Base-by-base conservation (phyloP, 2,329 filamentous ascomycete species). In the Cladosporium sp. region DNA sequence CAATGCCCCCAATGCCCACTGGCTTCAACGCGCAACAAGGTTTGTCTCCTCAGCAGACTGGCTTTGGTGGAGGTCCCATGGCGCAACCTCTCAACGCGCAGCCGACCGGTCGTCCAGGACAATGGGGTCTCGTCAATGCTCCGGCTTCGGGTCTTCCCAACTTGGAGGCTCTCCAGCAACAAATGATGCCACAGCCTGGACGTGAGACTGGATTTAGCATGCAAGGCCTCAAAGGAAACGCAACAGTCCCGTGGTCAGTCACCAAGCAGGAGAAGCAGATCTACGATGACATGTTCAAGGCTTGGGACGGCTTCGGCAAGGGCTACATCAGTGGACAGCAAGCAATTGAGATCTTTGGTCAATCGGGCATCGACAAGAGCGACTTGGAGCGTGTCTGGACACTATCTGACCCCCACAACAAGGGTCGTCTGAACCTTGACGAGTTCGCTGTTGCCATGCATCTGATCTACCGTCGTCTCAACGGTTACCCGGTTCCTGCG, bases 391-490 rank as follows among this genome's bases (percentile, higher is more conserved):
- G 90, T 36, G 89, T 98, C 60, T 99, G 95, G 95, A 98, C 95
- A 11, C 83, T 99, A 66, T 90, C 94, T 3, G 95, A 99, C 76
- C 90, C 93, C 36, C 90, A 93, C 70, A 97, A 99, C 79, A 95
- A 95, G 78, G 95, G 95, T 21, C 90, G 93, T 65, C 85, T 99
- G 34, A 93, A 99, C 74, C 87, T 98, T 74, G 95, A 99, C 76
- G 95, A 99, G 76, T 99, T 99, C 76, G 93, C 95, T 10, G 94
- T 99, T 62, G 93, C 93, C 11, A 99, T 99, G 95, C 95, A 99
- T 85, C 82, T 99, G 80, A 99, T 99, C 74, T 99, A 99, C 81
- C 87, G 95, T 73, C 97, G 96, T 77, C 85, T 99, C 63, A 98
- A 99, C 74, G 94, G 94, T 41, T 98, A 98, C 75, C 93, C 94